These are phyloP conservation scores for Talaromyces marneffei DNA, from an alignment of 2,329 filamentous ascomycete species.

Conservation along the genomic window DNA sequence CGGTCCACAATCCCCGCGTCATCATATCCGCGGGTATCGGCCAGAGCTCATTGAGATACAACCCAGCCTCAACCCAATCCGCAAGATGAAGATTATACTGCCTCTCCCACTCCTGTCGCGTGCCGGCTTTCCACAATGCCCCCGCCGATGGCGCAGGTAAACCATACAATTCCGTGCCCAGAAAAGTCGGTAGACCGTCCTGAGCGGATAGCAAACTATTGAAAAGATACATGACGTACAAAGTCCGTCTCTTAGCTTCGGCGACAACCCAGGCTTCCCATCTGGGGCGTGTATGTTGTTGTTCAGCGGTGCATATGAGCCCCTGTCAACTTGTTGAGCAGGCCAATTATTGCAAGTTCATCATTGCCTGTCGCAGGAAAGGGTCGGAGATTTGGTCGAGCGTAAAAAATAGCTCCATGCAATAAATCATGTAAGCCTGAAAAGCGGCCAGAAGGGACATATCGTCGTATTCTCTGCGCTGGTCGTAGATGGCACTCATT, in stretches of 20 bases:
- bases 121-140: conserved; percentile 40
- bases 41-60: conserved; percentile 51
- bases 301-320: conserved; percentile 43
- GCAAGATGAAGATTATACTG: conserved; percentile 41
- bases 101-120: conserved; percentile 38
- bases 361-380: conserved; percentile 41
- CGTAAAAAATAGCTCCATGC: conserved; percentile 45
- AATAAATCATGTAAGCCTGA: conserved; percentile 52
- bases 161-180: conserved; percentile 46
- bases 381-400: conserved; percentile 21
- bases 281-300: conserved; percentile 33
- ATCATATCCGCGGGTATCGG: conserved; percentile 31
- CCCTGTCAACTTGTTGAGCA: conserved; percentile 37
- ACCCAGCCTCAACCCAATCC: conserved; percentile 37
- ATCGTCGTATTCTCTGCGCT: conserved; percentile 19
- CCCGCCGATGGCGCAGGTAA: conserved; percentile 41
- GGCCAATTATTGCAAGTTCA: conserved; percentile 49
- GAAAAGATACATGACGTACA: conserved; percentile 51
- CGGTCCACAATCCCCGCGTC: conserved; percentile 18
- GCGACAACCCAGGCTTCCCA: conserved; percentile 53
- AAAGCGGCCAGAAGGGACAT: conserved; percentile 41
- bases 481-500: conserved; percentile 17
- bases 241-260: conserved; percentile 48
- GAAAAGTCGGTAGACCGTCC: conserved; percentile 42
- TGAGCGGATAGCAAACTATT: conserved; percentile 45